These are phyloP conservation scores for Rhizopus stolonifer DNA, from an alignment of 371 early-diverging fungal species.

Conservation along the genomic window DNA sequence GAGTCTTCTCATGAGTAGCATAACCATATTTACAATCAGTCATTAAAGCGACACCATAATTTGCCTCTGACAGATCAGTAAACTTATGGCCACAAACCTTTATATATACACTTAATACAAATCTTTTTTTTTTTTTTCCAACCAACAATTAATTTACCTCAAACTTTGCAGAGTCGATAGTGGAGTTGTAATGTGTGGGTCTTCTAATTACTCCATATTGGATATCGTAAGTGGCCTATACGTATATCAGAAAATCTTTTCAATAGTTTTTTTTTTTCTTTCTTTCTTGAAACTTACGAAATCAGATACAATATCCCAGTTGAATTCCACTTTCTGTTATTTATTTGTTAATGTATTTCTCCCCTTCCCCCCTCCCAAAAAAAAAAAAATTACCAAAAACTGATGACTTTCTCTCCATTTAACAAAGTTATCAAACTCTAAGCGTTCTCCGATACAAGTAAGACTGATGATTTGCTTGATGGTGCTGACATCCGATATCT, in stretches of 20 bases:
- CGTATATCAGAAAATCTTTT: neutral
- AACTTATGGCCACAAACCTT: slow-evolving; percentile 89
- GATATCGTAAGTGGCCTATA: slow-evolving; percentile 89
- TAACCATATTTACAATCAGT: slow-evolving; percentile 94
- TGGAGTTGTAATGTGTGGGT: slow-evolving; percentile 93
- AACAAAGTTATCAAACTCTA: slow-evolving; percentile 86
- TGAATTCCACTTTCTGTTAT: slow-evolving; percentile 84
- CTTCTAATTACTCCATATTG: slow-evolving; percentile 91
- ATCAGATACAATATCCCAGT: slow-evolving; percentile 81
- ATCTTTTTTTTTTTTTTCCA: no score
- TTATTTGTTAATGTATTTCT: neutral
- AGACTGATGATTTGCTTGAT: slow-evolving; percentile 79
- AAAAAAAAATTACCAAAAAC: slow-evolving; percentile 55
- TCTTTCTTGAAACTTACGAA: no score
- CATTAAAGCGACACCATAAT: slow-evolving; percentile 91
- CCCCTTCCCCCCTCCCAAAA: neutral
- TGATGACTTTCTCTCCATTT: slow-evolving; percentile 93
- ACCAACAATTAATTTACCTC: no score
- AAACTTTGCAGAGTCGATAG: slow-evolving; percentile 85
- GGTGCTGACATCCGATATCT: slow-evolving; percentile 63
- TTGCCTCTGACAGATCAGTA: slow-evolving; percentile 90
- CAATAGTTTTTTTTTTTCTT: neutral
- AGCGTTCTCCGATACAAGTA: slow-evolving; percentile 51
- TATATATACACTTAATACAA: neutral
- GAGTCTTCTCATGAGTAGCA: slow-evolving; percentile 78